Evolutionary conservation across 1,139 yeast genomes (phyloP), one percentile per base, ranked within the genome.

Genomic region (Scheffersomyces illinoinensis): DNA sequence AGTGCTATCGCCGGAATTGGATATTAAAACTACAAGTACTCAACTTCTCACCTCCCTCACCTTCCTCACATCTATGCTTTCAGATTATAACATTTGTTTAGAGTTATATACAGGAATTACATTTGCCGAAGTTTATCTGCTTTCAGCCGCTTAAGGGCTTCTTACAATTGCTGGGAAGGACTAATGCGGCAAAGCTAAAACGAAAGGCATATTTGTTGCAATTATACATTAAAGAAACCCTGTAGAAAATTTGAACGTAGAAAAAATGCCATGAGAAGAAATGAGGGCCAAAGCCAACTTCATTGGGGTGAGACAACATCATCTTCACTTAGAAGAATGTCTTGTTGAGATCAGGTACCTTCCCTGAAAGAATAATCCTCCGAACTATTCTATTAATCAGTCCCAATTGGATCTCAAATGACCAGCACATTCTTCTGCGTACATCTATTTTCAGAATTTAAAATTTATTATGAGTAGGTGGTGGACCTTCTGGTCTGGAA

Each of bases 401-500:
- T 17, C 17, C 17, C 17, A 10, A 33, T 10, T 26, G 33, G 6
- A 26, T 26, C 12, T 26, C 33, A 33, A 33, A 8, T 33, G 43
- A 33, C 43, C 43, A 33, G 14, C 43, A 33, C 17, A 33, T 14
- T 10, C 43, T 2, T 33, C 14, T 33, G 17, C 10, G 43, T 12
- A 14, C 43, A 33, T 33, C 43, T 33, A 33, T 33, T 33, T 33
- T 12, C 10, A 33, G 17, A 26, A 48, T 20, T 24, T 48, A 48
- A 24, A 48, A 48, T 48, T 48, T 48, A 14, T 18, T 48, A 53
- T 67, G 68, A 7, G 71, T 65, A 14, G 71, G 71, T 4, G 72
- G 72, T 10, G 72, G 72, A 4, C 72, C 71, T 0, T 59, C 63
- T n/a, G 72, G 72, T 50, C 69, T 61, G 26, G 60, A 58, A 49